Evolutionary conservation across 352 stramenopile genomes (phyloP).

Genomic region (Discostella stelligera): DNA sequence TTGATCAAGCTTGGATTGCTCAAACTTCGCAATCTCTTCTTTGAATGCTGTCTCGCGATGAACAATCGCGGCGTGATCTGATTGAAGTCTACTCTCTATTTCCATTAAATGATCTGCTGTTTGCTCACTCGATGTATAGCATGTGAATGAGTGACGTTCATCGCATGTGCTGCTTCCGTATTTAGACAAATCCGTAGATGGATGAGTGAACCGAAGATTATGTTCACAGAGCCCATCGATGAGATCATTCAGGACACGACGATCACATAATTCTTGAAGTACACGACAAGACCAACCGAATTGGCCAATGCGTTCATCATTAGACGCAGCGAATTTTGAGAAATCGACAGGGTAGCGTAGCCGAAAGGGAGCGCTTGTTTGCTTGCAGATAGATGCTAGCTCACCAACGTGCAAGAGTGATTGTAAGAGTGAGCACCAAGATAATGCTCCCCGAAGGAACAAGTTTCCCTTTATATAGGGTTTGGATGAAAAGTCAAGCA

Average conservation of each 20-base stretch:
- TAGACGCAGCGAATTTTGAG: conserved; percentile 14
- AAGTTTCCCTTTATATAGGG: conserved; percentile 46
- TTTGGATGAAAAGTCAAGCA: conserved; percentile 45
- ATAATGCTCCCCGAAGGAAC: conserved; percentile 45
- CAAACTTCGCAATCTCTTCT: conserved; percentile 18
- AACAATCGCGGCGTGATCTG: conserved; percentile 16
- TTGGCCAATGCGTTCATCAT: conserved; percentile 34
- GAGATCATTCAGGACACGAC: conserved; percentile 20
- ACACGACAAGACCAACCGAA: conserved; percentile 44
- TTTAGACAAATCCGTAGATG: conserved; percentile 12
- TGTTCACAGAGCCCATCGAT: conserved; percentile 24
- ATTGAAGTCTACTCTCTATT: conserved; percentile 42
- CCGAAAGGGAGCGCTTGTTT: conserved; percentile 15
- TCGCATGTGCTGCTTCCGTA: conserved; percentile 15
- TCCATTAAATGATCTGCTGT: conserved; percentile 26
- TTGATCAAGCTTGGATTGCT: conserved; percentile 20
- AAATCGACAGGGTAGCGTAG: conserved; percentile 39
- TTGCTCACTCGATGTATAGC: conserved; percentile 26
- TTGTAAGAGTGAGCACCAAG: conserved; percentile 54
- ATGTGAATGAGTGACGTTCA: conserved; percentile 28
- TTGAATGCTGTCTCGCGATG: conserved; percentile 28
- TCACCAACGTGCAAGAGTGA: conserved; percentile 37
- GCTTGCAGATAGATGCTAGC: not conserved
- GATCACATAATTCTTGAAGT: conserved; percentile 32
- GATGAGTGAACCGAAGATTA: conserved; percentile 34